Evolutionary conservation across 176 grass and related monocot genomes (phyloP), one percentile per base, ranked within the genome.

Genomic region (Calamus simplicifolius): DNA sequence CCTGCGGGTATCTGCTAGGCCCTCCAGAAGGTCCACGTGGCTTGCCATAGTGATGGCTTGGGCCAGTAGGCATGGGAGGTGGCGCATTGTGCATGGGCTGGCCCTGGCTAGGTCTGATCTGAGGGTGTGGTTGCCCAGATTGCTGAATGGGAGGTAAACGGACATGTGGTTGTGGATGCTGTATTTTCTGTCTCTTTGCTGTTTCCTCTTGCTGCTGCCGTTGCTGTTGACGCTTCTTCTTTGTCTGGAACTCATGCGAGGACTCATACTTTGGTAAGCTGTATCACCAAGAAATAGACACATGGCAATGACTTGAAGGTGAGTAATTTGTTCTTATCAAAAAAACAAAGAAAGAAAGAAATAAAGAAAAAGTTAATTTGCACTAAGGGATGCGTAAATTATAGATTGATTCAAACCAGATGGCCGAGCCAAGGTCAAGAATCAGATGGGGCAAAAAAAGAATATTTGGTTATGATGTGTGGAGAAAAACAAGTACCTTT

Each of bases 141-240:
- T 90, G 84, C 73, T 98, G 83, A 62, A 88, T 88, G n/a, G 87
- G 87, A 77, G 93, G 93, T 55, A 97, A 64, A 12, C 93, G 93
- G 52, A 80, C 74, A 70, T 97, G 93, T 21, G 93, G 80, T 7
- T 79, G 83, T 55, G 87, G 84, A 65, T 97, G 93, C 68, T 85
- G 82, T 58, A 92, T n/a, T 58, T 97, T 97, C 54, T 88, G 93
- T 6, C 84, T 81, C 54, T 97, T 97, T 1, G 87, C 84, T n/a
- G 84, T 78, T 66, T 97, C 93, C 56, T 85, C 87, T 72, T 89
- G 87, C 66, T 97, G 93, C 51, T 43, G 35, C 3, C 93, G 74
- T 64, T 96, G 86, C 59, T 96, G 92, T 67, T 90, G 86, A 29
- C 83, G 82, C 71, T 88, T 96, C 71, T 95, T 96, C 92, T 90